Percentiles rank a stretch among this genome's conserved stretches.
These are phyloP conservation scores for Neurospora sp. DNA, from an alignment of 495 filamentous ascomycete species.

Conservation along the genomic window DNA sequence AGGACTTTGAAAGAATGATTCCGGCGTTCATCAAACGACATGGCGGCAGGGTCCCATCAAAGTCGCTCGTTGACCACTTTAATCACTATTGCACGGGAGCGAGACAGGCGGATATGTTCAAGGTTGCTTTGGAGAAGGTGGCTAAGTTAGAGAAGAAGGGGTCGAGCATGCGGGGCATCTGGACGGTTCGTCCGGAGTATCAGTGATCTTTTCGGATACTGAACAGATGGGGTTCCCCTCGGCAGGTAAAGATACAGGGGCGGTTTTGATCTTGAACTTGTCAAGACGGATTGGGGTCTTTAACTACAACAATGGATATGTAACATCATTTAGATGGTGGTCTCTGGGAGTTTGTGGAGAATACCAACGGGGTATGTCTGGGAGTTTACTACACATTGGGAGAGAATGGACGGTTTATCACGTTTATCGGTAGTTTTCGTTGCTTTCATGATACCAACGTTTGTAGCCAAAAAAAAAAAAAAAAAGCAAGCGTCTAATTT, in stretches of 20 bases:
- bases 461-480: not conserved
- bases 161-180: conserved; percentile 32
- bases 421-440: not conserved
- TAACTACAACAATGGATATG: not conserved
- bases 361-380: not conserved
- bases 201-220: not conserved
- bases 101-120: conserved; percentile 36
- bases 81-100: conserved; percentile 37
- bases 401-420: not conserved
- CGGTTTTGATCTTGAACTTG: not conserved
- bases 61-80: conserved; percentile 72
- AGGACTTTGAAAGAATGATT: conserved; percentile 64
- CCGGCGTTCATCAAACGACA: conserved; percentile 61
- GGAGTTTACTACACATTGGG: not conserved
- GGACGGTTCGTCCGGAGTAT: conserved; percentile 26
- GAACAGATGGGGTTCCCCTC: not conserved
- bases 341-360: not conserved
- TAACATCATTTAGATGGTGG: not conserved
- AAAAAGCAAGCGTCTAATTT: not conserved
- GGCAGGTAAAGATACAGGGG: not conserved
- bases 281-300: not conserved
- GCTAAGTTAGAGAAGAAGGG: conserved; percentile 37
- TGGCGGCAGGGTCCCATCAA: conserved; percentile 59
- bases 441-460: not conserved
- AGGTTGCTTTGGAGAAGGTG: conserved; percentile 35